Base-by-base conservation (phyloP, 495 filamentous ascomycete genomes). In the Daldinia decipiens region DNA sequence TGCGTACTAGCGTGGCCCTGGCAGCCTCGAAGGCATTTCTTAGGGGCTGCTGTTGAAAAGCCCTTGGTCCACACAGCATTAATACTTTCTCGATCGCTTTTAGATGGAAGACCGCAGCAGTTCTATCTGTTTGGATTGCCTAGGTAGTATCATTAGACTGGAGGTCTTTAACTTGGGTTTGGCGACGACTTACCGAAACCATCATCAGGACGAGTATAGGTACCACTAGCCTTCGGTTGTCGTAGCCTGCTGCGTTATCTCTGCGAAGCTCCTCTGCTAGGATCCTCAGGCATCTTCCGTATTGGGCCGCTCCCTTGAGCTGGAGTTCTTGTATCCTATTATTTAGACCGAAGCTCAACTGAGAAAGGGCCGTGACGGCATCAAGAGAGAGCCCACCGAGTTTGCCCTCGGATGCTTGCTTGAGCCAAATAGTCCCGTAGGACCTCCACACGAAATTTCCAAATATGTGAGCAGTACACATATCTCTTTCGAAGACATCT, bases 121-220 rank as follows among this genome's bases (percentile, higher is more conserved):
- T 62, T 53, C 61, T 67, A 55, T 74, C 72, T 34, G 59, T 39
- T 57, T 72, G 70, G 3, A 72, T 68, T n/a, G 70, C 38, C 70
- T 72, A 21, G 15, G 21, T 65, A 13, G 21, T 24, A 27, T 13
- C n/a, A 31, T 72, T 4, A 68, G 60, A 29, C 21, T 36, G 1
- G 12, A 38, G 24, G 1, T 12, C 11, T n/a, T 2, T 21, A 47
- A 29, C 6, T 19, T 26, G 12, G 5, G 31, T 12, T 9, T 0
- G 31, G 12, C 34, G 27, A 45, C 12, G 21, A 54, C 60, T 65
- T 68, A 72, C 70, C 24, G 70, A 72, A 19, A 72, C 68, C 72
- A 74, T 74, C 63, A 74, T 65, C 13, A 74, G 43, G 5, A 74
- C 68, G 3, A 74, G 68, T 32, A 74, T 72, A 29, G 72, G 72